These are phyloP conservation scores for Tubosaeta brunneosetosa DNA, from an alignment of 768 basidiomycete species.

Conservation along the genomic window DNA sequence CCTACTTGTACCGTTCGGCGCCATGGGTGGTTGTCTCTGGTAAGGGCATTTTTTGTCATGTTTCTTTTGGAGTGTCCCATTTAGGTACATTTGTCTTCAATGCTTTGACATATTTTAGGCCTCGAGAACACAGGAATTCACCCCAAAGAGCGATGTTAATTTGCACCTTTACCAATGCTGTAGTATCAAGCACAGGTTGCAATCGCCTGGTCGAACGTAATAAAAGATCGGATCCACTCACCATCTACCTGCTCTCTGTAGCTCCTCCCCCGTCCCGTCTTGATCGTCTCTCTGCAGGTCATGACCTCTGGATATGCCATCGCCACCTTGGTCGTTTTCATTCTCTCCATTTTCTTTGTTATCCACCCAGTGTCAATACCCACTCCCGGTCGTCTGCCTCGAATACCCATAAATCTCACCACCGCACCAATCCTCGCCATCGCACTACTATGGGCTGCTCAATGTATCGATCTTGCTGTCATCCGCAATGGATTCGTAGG, in stretches of 20 bases:
- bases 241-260: neutral
- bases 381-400: conserved; percentile 29
- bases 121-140: too few relatives aligned
- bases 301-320: conserved; percentile 44
- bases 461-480: conserved; percentile 42
- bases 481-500: conserved; percentile 79
- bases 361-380: conserved; percentile 44
- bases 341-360: conserved; percentile 50
- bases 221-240: neutral
- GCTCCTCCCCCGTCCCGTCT: neutral
- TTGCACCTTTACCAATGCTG: too few relatives aligned
- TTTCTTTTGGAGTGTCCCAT: too few relatives aligned
- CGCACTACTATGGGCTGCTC: conserved; percentile 49
- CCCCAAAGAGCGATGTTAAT: too few relatives aligned
- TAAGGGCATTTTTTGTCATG: too few relatives aligned
- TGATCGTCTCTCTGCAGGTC: neutral
- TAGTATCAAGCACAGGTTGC: too few relatives aligned
- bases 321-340: conserved; percentile 48
- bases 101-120: too few relatives aligned
- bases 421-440: conserved; percentile 53
- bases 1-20: too few relatives aligned
- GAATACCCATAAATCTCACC: conserved; percentile 44
- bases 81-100: too few relatives aligned
- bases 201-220: too few relatives aligned
- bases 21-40: too few relatives aligned